Percentiles rank a stretch among this genome's conserved stretches.
These are phyloP conservation scores for Silene coronaria DNA, from an alignment of 179 eudicot genomes.

Conservation along the genomic window DNA sequence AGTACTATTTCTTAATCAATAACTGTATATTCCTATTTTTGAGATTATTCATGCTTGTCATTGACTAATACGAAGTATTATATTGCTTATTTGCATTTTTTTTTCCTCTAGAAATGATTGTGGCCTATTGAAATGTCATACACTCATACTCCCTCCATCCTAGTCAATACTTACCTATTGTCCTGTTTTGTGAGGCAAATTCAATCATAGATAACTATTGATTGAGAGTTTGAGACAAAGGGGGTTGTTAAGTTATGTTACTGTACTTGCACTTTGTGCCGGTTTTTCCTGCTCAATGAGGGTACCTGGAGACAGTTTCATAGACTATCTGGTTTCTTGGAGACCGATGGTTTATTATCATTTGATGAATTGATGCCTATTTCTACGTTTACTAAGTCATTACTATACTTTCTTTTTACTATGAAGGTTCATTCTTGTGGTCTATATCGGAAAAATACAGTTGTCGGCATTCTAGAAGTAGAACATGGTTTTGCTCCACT, in stretches of 20 bases:
- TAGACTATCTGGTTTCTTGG: not conserved
- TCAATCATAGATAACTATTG: no score
- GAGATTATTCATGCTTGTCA: not conserved
- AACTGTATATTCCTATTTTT: not conserved
- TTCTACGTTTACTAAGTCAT: not conserved
- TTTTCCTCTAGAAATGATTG: not conserved
- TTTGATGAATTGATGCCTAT: conserved; percentile 2
- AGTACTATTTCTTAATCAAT: not conserved
- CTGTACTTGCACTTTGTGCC: not conserved
- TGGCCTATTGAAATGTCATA: not conserved
- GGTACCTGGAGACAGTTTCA: not conserved
- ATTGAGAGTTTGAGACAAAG: no score
- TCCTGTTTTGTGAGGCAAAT: no score
- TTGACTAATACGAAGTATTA: not conserved
- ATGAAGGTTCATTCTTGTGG: conserved; percentile 93
- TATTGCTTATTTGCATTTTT: not conserved
- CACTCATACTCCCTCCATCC: no score
- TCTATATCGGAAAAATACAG: conserved; percentile 91
- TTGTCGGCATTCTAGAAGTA: conserved; percentile 88
- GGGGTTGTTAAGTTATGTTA: not conserved
- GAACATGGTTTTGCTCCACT: conserved; percentile 78
- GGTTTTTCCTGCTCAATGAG: not conserved
- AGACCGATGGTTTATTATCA: conserved; percentile 5
- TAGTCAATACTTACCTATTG: no score
- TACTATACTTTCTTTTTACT: conserved; percentile 4